Evolutionary conservation across 106 monocot genomes (phyloP), one percentile per base, ranked within the genome.

Genomic region (Phalaenopsis aphrodite): DNA sequence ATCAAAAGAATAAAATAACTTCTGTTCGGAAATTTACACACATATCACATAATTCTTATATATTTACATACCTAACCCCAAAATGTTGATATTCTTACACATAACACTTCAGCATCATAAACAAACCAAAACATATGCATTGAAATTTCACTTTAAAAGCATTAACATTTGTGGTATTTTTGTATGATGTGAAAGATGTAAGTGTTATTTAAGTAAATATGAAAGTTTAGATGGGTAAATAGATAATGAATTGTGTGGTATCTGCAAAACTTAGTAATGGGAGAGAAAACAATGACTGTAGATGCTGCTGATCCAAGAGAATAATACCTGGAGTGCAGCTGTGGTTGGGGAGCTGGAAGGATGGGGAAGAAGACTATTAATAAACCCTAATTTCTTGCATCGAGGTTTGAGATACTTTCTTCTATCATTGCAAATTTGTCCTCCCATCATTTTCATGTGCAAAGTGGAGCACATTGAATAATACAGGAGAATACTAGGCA

Each of bases 401-500:
- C 61, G 61, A 2, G 61, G 8, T 61, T 69, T 39, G 69, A 69
- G 37, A 69, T 69, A 2, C 69, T 38, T 69, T 39, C 69, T 69
- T 39, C 39, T 69, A n/a, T 39, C 39, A 61, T 69, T 37, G 39
- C 69, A 69, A 30, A 39, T 39, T 39, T 38, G 11, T 69, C 39
- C 69, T 39, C 69, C 10, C 6, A 19, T 69, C 38, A 69, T 69
- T 69, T 69, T 69, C 37, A 39, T 17, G 14, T 69, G 69, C 14
- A n/a, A 66, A 66, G 69, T 38, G 37, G 39, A 38, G 69, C 39
- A 39, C 11, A 2, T 69, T 38, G 38, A 69, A 38, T 38, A 38
- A 38, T 69, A 12, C 69, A 2, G 38, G 69, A 69, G 69, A 69
- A 69, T 69, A 69, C 69, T 69, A 69, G 69, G 69, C 69, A 69